Conservation (phyloP, 441 rosid species). For the Daphne laureola region DNA sequence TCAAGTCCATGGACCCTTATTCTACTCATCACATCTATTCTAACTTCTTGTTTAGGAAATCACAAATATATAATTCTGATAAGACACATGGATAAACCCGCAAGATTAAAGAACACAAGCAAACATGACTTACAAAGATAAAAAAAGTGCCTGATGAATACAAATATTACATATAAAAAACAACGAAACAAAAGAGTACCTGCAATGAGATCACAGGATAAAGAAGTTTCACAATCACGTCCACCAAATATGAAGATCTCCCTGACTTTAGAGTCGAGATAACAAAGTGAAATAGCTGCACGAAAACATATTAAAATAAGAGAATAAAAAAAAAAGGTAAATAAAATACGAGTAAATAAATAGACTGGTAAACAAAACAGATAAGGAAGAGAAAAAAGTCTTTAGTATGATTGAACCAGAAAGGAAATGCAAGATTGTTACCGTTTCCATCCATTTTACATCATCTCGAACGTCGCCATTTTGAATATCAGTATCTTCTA, state of each 20-base stretch:
- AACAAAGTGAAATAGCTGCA: constrained; percentile 85
- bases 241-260: constrained; percentile 86
- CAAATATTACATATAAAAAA: no score
- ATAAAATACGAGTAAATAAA: constrained; percentile 3
- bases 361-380: constrained; percentile 3
- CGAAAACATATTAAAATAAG: background rate
- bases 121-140: no score
- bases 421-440: constrained; percentile 22
- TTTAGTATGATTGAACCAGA: background rate
- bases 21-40: no score
- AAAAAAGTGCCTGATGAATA: no score
- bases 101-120: no score
- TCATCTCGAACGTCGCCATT: constrained; percentile 68
- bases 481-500: constrained; percentile 29
- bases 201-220: constrained; percentile 88
- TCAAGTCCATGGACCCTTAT: no score
- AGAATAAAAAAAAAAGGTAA: constrained; percentile 14
- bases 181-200: constrained; percentile 29
- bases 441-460: constrained; percentile 99
- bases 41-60: no score
- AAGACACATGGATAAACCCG: no score
- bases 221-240: constrained; percentile 68
- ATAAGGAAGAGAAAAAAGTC: background rate
- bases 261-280: constrained; percentile 90
- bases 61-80: no score